A percentile compares a stretch with the other conserved stretches of the same genome.
Evolutionary conservation across 352 stramenopile species (phyloP).

Genomic region (Thalassiosira ordinaria): DNA sequence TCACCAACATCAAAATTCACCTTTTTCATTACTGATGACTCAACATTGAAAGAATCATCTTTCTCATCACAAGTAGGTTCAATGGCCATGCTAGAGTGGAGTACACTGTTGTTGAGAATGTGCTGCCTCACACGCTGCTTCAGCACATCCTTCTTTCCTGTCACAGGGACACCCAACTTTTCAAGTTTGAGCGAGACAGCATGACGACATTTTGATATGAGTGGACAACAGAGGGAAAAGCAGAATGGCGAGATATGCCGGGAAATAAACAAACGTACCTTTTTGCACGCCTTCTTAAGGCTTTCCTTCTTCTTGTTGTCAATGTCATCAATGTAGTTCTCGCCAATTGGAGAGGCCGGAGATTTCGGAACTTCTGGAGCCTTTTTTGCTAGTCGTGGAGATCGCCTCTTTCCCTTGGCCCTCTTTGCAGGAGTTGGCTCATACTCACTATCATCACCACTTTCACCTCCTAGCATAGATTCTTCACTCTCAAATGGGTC

Average conservation of each 20-base stretch:
- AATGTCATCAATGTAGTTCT: constrained; percentile 44
- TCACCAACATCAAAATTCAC: constrained; percentile 34
- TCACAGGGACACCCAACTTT: constrained; percentile 40
- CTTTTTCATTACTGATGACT: constrained; percentile 12
- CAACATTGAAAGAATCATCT: neutral
- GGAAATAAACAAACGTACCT: no score
- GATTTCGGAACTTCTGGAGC: constrained; percentile 17
- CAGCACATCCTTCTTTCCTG: constrained; percentile 59
- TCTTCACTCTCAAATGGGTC: constrained; percentile 47
- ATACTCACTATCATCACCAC: constrained; percentile 47
- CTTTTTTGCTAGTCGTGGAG: constrained; percentile 9
- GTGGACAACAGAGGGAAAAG: no score
- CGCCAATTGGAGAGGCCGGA: constrained; percentile 35
- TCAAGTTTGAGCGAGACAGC: no score
- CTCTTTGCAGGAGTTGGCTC: constrained; percentile 34
- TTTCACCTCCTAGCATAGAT: constrained; percentile 37
- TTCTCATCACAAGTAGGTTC: neutral
- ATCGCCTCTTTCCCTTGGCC: constrained; percentile 10
- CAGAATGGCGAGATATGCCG: no score
- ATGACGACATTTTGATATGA: no score
- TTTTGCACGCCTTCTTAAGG: constrained; percentile 54
- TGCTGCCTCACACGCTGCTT: constrained; percentile 36
- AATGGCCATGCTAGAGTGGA: constrained; percentile 13
- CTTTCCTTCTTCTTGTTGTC: constrained; percentile 52
- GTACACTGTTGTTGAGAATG: no score